Percentiles rank a stretch among this genome's conserved stretches.
These are phyloP conservation scores for Calonectria naviculata DNA, from an alignment of 2,329 filamentous ascomycete species.

Conservation along the genomic window DNA sequence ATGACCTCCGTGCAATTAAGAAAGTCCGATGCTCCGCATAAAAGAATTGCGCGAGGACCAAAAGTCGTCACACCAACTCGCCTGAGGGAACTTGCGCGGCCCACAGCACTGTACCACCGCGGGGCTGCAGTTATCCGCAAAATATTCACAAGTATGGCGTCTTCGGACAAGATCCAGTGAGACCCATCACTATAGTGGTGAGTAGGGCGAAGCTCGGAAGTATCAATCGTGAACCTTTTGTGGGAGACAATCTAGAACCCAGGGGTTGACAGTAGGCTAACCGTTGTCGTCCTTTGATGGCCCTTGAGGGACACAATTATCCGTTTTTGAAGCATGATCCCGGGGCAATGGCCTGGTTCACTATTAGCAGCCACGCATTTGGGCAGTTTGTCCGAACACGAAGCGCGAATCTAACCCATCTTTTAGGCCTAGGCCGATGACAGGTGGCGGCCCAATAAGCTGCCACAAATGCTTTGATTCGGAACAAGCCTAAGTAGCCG, in stretches of 20 bases:
- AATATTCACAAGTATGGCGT: conserved; percentile 10
- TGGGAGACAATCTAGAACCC: not conserved
- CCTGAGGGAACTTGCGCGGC: conserved; percentile 11
- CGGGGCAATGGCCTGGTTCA: conserved; percentile 21
- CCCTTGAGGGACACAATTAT: conserved; percentile 3
- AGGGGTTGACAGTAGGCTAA: not conserved
- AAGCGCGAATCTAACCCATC: conserved; percentile 25
- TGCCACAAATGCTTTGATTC: conserved; percentile 13
- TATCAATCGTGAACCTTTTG: not conserved
- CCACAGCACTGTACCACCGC: conserved; percentile 29
- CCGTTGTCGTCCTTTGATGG: conserved; percentile 3
- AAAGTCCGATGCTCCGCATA: not conserved
- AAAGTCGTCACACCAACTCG: conserved; percentile 10
- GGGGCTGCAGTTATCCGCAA: conserved; percentile 23
- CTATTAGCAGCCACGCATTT: conserved; percentile 17
- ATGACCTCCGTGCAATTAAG: conserved; percentile 3
- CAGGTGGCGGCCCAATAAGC: conserved; percentile 19
- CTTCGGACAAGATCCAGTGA: not conserved
- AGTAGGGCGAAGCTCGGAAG: not conserved
- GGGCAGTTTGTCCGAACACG: conserved; percentile 32
- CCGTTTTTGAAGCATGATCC: conserved; percentile 22
- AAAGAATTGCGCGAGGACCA: not conserved
- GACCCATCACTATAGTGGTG: not conserved
- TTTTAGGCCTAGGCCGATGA: conserved; percentile 19
- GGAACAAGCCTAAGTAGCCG: conserved; percentile 11